phyloP scores from a whole-genome alignment of 306 rosid species.

The Vigna radiata region DNA sequence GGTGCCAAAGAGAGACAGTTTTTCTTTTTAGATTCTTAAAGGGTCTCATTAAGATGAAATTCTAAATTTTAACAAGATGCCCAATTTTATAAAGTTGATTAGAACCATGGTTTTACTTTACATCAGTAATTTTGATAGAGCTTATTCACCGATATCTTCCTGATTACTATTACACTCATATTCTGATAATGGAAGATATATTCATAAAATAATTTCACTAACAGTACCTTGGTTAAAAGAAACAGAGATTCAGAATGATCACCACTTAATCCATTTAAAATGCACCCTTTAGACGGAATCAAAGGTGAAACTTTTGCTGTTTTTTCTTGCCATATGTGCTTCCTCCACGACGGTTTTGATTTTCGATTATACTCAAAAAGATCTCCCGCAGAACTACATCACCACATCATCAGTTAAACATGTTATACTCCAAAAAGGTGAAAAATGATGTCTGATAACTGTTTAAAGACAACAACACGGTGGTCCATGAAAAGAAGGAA shows the following conservation, averaged over 20 bases:
- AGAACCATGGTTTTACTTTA: conserved; percentile 15
- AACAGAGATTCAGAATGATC: conserved; percentile 80
- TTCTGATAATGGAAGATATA: conserved; percentile 7
- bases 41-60: neutral
- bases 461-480: neutral
- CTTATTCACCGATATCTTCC: neutral
- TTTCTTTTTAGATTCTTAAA: neutral
- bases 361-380: conserved; percentile 82
- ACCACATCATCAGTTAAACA: conserved; percentile 32
- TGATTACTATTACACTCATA: neutral
- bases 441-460: conserved; percentile 15
- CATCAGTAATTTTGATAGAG: neutral
- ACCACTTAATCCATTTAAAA: conserved; percentile 60
- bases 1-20: neutral
- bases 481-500: neutral
- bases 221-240: conserved; percentile 85
- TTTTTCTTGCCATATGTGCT: conserved; percentile 77
- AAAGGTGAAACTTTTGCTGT: conserved; percentile 54
- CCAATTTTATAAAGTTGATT: neutral
- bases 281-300: conserved; percentile 62
- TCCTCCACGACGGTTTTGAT: conserved; percentile 94
- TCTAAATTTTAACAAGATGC: conserved; percentile 15
- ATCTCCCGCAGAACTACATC: conserved; percentile 82
- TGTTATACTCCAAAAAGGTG: conserved; percentile 41
- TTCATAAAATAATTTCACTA: neutral